Conservation (phyloP, 2,329 filamentous ascomycete genomes). For the Phyllosticta citribraziliensis region DNA sequence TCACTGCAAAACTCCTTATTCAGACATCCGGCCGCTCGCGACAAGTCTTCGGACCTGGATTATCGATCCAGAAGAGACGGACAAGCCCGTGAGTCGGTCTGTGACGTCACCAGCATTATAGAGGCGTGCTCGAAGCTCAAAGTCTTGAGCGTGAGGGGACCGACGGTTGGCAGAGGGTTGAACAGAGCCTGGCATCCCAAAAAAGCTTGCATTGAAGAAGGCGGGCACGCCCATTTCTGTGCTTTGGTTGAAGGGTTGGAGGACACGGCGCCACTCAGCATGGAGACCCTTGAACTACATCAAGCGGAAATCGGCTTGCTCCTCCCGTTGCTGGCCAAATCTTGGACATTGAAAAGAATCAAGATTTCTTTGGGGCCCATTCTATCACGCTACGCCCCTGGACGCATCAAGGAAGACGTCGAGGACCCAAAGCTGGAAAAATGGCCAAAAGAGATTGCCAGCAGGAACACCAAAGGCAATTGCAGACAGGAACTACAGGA, state of each 20-base stretch:
- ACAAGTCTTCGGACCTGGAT: not conserved
- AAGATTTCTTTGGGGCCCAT: slow-evolving; percentile 1
- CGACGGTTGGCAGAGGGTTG: not conserved
- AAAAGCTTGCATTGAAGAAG: not conserved
- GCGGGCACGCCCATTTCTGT: slow-evolving; percentile 3
- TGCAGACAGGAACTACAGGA: slow-evolving; percentile 18
- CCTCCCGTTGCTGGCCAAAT: not conserved
- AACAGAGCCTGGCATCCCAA: not conserved
- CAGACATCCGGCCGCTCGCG: not conserved
- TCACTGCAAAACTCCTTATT: not conserved
- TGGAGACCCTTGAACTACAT: not conserved
- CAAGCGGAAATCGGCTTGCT: slow-evolving; percentile 1
- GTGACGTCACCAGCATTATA: not conserved
- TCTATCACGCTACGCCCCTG: slow-evolving; percentile 6
- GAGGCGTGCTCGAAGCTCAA: not conserved
- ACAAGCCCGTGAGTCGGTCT: not conserved
- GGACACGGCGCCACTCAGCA: not conserved
- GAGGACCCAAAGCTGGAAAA: not conserved
- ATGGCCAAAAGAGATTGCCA: not conserved
- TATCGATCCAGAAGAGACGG: not conserved
- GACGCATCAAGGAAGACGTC: slow-evolving; percentile 3
- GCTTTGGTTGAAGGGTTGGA: not conserved
- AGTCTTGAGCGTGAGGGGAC: slow-evolving; percentile 1
- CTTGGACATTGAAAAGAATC: not conserved
- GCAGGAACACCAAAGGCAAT: not conserved